Percentiles rank a stretch among this genome's conserved stretches.
phyloP scores from a whole-genome alignment of 495 filamentous ascomycete species.

The Aeminium ludgeri region DNA sequence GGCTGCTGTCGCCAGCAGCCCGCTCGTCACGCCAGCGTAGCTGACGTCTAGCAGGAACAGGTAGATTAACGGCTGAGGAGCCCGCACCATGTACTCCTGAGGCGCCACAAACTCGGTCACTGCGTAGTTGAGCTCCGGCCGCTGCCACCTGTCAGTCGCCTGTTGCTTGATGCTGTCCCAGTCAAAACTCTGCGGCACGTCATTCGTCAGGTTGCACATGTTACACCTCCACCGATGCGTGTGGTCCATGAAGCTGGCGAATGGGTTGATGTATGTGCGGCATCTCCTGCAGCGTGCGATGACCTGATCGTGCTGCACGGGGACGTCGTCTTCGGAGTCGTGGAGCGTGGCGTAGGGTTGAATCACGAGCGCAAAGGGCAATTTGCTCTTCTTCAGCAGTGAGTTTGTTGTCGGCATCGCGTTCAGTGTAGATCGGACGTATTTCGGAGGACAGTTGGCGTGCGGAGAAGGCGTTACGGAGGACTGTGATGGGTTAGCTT shows the following conservation, averaged over 20 bases:
- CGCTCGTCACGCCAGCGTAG: conserved; percentile 75
- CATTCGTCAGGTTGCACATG: conserved; percentile 98
- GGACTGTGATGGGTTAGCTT: conserved; percentile 34
- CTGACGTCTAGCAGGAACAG: conserved; percentile 95
- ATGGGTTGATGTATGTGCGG: conserved; percentile 94
- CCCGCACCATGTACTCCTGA: conserved; percentile 98
- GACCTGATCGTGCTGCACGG: conserved; percentile 88
- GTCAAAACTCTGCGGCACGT: conserved; percentile 95
- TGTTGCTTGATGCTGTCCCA: conserved; percentile 89
- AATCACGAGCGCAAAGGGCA: conserved; percentile 90
- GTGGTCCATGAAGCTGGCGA: conserved; percentile 88
- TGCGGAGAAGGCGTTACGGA: conserved; percentile 83
- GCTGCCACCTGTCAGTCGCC: conserved; percentile 72
- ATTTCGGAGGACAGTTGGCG: conserved; percentile 86
- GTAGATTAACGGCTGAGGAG: conserved; percentile 93
- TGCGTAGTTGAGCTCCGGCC: conserved; percentile 79
- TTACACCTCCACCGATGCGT: conserved; percentile 97
- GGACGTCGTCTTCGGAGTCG: conserved; percentile 77
- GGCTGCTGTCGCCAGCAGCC: conserved; percentile 86
- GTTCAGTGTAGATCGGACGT: conserved; percentile 87
- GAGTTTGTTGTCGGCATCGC: conserved; percentile 80
- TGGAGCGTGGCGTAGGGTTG: conserved; percentile 89
- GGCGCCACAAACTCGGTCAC: conserved; percentile 95
- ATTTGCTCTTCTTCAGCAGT: conserved; percentile 85
- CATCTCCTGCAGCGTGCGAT: conserved; percentile 92